A percentile compares a stretch with the other conserved stretches of the same genome.
phyloP scores from a whole-genome alignment of 495 filamentous ascomycete genomes.

The Oidiodendron maius region DNA sequence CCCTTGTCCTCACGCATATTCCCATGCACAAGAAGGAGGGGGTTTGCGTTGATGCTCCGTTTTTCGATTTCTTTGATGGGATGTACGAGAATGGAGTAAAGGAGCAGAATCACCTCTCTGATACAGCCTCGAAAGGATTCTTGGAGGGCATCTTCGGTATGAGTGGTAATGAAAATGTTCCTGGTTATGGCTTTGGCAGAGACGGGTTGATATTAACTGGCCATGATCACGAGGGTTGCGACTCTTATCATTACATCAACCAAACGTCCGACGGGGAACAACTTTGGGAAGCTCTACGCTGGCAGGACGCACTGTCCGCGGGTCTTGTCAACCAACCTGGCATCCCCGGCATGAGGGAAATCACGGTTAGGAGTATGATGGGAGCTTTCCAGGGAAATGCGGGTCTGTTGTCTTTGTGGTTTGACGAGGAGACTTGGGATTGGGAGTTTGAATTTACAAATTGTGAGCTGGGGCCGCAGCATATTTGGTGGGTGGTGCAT shows the following conservation, averaged over 20 bases:
- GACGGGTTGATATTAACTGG: constrained; percentile 74
- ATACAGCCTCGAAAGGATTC: constrained; percentile 57
- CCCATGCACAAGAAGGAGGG: constrained; percentile 80
- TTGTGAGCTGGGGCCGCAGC: constrained; percentile 77
- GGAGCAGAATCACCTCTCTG: constrained; percentile 87
- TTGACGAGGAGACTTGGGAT: constrained; percentile 59
- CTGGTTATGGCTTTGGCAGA: constrained; percentile 52
- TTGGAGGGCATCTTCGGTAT: constrained; percentile 77
- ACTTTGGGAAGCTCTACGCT: constrained; percentile 40
- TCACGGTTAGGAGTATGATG: constrained; percentile 99
- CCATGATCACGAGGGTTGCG: constrained; percentile 92
- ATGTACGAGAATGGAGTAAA: constrained; percentile 61
- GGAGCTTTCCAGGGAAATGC: constrained; percentile 86
- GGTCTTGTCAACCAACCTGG: constrained; percentile 27
- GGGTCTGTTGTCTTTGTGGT: constrained; percentile 84
- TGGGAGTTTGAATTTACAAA: constrained; percentile 78
- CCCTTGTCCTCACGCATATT: constrained; percentile 84
- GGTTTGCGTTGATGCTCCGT: constrained; percentile 77
- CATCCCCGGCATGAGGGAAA: constrained; percentile 65
- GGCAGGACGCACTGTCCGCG: constrained; percentile 27
- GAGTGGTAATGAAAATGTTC: constrained; percentile 48
- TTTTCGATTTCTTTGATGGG: constrained; percentile 66
- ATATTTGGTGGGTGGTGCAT: constrained; percentile 92
- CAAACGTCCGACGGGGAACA: constrained; percentile 28
- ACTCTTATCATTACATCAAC: constrained; percentile 74